Evolutionary conservation across 1,284 basidiomycete species (phyloP).

Genomic region (Cryptococcus maquisensis): DNA sequence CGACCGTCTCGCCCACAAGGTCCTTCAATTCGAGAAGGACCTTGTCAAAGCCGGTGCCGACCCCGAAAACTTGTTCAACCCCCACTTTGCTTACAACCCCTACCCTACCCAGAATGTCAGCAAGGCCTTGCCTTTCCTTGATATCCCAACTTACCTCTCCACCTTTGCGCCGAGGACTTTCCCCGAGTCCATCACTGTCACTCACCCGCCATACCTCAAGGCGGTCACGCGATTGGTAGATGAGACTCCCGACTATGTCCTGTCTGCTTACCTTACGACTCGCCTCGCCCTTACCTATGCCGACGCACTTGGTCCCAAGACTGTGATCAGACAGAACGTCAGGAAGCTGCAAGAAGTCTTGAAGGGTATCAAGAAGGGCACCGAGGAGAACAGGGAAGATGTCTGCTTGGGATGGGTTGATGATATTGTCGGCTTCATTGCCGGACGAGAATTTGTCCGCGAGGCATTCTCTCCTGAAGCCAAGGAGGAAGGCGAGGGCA

Average conservation of each 20-base stretch:
- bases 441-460: conserved; percentile 68
- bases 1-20: conserved; percentile 63
- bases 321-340: conserved; percentile 69
- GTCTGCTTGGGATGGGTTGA: conserved; percentile 51
- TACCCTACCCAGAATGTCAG: conserved; percentile 64
- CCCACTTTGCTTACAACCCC: conserved; percentile 86
- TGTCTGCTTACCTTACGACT: conserved; percentile 74
- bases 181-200: conserved; percentile 73
- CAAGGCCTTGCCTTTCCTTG: conserved; percentile 68
- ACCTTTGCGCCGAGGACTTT: conserved; percentile 72
- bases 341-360: conserved; percentile 66
- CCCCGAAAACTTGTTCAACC: conserved; percentile 63
- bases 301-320: conserved; percentile 64
- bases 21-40: conserved; percentile 74
- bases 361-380: conserved; percentile 81
- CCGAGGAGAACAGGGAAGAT: conserved; percentile 73
- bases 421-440: conserved; percentile 52
- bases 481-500: conserved; percentile 70
- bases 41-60: conserved; percentile 79
- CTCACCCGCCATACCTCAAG: conserved; percentile 72
- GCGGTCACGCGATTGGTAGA: conserved; percentile 68
- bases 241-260: conserved; percentile 62
- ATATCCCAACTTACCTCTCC: conserved; percentile 78
- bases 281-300: conserved; percentile 65
- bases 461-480: conserved; percentile 79